Conservation (phyloP, 768 basidiomycete species). For the Auriscalpium orientale region DNA sequence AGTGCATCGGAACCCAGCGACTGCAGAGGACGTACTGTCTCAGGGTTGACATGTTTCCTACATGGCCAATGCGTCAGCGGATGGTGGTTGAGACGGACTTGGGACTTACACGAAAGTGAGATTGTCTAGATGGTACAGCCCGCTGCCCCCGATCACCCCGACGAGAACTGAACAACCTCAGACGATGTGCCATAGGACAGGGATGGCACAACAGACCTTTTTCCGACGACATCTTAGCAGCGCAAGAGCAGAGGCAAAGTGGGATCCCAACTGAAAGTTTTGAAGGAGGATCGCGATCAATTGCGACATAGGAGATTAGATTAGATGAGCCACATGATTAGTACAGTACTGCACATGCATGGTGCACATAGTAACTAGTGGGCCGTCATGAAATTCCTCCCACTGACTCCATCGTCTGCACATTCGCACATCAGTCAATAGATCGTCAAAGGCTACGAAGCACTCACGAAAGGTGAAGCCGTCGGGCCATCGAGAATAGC, state of each 20-base stretch:
- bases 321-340: too few relatives aligned
- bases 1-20: too few relatives aligned
- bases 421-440: neutral
- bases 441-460: neutral
- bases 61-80: neutral
- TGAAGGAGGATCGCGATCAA: too few relatives aligned
- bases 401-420: constrained; percentile 14
- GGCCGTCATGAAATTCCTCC: constrained; percentile 4
- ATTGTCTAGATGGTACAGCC: constrained; percentile 90
- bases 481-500: constrained; percentile 83
- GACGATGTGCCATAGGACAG: too few relatives aligned
- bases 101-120: constrained; percentile 71
- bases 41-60: constrained; percentile 70
- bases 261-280: too few relatives aligned
- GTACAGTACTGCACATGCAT: too few relatives aligned
- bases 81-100: neutral
- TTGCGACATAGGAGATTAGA: too few relatives aligned
- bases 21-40: constrained; percentile 50
- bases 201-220: too few relatives aligned
- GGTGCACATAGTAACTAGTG: too few relatives aligned
- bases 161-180: constrained; percentile 48
- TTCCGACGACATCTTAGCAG: too few relatives aligned
- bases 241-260: too few relatives aligned
- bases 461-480: constrained; percentile 77
- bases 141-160: constrained; percentile 89